A percentile compares a stretch with the other conserved stretches of the same genome.
Evolutionary conservation across 768 basidiomycete species (phyloP).

Genomic region (Lactarius psammicola): DNA sequence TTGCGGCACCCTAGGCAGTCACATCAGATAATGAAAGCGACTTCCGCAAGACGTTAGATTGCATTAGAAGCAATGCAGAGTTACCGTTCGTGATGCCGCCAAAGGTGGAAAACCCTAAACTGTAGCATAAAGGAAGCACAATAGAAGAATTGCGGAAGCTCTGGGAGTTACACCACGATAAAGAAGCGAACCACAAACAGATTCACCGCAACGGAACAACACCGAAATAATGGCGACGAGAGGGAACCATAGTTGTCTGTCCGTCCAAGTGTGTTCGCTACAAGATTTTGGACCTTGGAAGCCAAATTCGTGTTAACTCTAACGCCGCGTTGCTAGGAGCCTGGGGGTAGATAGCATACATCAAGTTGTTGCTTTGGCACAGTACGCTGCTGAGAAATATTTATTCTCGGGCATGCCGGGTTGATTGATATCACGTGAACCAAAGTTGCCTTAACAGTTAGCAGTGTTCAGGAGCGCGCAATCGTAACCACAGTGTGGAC

Average conservation of each 20-base stretch:
- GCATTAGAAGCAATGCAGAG: neutral
- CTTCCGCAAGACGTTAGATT: neutral
- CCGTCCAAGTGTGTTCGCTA: neutral
- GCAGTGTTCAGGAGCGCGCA: neutral
- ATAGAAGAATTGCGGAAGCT: neutral
- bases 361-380: neutral
- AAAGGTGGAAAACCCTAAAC: neutral
- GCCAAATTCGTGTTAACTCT: neutral
- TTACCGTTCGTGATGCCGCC: neutral
- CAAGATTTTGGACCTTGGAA: neutral
- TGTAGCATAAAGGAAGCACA: neutral
- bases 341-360: neutral
- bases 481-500: neutral
- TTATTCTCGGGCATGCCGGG: neutral
- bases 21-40: neutral
- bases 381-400: neutral
- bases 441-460: neutral
- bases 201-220: neutral
- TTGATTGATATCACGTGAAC: neutral
- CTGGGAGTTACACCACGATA: neutral
- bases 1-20: neutral
- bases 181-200: neutral
- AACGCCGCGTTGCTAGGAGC: neutral
- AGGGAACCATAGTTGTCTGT: neutral
- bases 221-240: neutral